Evolutionary conservation across 768 basidiomycete genomes (phyloP).

Genomic region (Sistotremastrum suecicum): DNA sequence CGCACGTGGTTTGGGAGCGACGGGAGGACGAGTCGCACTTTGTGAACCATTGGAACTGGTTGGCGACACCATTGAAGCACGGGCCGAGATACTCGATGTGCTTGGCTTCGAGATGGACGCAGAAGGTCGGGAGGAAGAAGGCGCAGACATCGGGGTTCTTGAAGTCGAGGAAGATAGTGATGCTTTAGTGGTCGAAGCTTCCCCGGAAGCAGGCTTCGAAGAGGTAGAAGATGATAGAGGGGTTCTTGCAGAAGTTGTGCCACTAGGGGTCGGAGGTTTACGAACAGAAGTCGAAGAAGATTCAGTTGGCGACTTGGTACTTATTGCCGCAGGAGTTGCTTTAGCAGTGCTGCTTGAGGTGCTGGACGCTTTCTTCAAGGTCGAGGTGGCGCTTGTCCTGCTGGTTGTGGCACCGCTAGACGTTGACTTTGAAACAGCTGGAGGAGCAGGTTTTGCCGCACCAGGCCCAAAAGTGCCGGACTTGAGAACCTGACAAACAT

Average conservation of each 20-base stretch:
- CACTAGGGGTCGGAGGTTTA: neutral
- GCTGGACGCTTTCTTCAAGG: conserved; percentile 16
- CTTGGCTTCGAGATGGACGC: conserved; percentile 22
- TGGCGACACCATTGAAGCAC: conserved; percentile 44
- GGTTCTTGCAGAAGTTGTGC: conserved; percentile 9
- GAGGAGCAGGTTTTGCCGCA: conserved; percentile 28
- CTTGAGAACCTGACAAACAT: conserved; percentile 35
- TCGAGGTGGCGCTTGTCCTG: conserved; percentile 10
- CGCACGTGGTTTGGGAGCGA: conserved; percentile 42
- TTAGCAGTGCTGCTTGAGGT: conserved; percentile 6
- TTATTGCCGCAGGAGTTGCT: conserved; percentile 17
- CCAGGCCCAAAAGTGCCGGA: conserved; percentile 55
- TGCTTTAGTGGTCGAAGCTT: conserved; percentile 9
- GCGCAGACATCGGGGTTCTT: neutral
- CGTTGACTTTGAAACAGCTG: conserved; percentile 27
- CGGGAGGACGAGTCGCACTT: conserved; percentile 24
- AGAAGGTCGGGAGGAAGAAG: conserved; percentile 13
- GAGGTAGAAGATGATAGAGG: conserved; percentile 9
- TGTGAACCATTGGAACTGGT: conserved; percentile 31
- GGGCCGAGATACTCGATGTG: conserved; percentile 21
- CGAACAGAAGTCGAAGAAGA: conserved; percentile 14
- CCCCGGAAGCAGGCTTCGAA: conserved; percentile 7
- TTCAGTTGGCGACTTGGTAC: conserved; percentile 22
- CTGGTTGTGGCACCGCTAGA: conserved; percentile 4
- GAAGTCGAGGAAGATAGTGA: conserved; percentile 10